These are phyloP conservation scores for Phaeoacremonium minimum DNA, from an alignment of 2,329 filamentous ascomycete species.

Conservation along the genomic window DNA sequence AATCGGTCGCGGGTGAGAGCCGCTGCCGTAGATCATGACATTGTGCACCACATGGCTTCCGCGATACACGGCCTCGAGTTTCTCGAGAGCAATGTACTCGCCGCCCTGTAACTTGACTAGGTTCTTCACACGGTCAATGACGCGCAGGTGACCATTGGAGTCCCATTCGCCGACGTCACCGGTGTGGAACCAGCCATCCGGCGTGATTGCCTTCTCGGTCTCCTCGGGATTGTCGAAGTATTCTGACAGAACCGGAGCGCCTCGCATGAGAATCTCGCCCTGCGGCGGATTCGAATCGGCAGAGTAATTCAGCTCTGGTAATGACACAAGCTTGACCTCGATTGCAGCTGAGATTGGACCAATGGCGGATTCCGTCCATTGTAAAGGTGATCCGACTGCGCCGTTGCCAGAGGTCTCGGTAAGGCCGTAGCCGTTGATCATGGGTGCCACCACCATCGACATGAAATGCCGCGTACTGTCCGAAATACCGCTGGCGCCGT, in stretches of 20 bases:
- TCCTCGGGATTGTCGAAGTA: slow-evolving; percentile 88
- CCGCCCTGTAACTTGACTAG: slow-evolving; percentile 92
- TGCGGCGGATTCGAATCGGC: slow-evolving; percentile 73
- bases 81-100: slow-evolving; percentile 96
- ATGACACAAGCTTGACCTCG: slow-evolving; percentile 89
- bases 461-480: slow-evolving; percentile 87
- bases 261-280: slow-evolving; percentile 89
- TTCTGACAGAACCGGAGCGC: slow-evolving; percentile 66
- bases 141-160: slow-evolving; percentile 69
- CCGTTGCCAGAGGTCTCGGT: slow-evolving; percentile 90
- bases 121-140: slow-evolving; percentile 98
- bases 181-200: slow-evolving; percentile 95
- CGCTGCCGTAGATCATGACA: slow-evolving; percentile 80
- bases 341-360: slow-evolving; percentile 74
- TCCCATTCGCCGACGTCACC: slow-evolving; percentile 94
- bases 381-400: slow-evolving; percentile 75
- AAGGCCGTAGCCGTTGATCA: slow-evolving; percentile 91
- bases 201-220: slow-evolving; percentile 70
- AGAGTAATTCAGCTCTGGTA: slow-evolving; percentile 83
- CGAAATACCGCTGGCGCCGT: slow-evolving; percentile 87
- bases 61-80: slow-evolving; percentile 88
- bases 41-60: slow-evolving; percentile 75
- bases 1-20: slow-evolving; percentile 71
- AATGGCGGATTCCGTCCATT: slow-evolving; percentile 74
- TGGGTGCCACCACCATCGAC: slow-evolving; percentile 86